Percentiles rank a stretch among this genome's conserved stretches.
Evolutionary conservation across 139 green algal genomes (phyloP).

Genomic region (Mesotaenium endlicherianum): DNA sequence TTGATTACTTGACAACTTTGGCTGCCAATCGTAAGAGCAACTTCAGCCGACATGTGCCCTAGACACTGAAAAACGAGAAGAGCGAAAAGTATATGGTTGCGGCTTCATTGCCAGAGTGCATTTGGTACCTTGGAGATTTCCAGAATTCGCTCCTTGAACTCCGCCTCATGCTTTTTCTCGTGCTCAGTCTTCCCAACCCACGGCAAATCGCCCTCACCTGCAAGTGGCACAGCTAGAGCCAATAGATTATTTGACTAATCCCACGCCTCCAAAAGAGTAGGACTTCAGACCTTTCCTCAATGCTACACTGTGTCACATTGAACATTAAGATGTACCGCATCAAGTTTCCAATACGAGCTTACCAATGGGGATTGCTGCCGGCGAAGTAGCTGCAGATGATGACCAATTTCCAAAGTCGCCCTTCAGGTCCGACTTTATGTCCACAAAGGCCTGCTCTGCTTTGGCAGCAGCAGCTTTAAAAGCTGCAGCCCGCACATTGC

Average conservation of each 20-base stretch:
- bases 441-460: neutral
- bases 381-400: conserved; percentile 3
- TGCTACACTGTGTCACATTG: neutral
- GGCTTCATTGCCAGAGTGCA: neutral
- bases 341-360: neutral
- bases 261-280: neutral
- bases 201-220: neutral
- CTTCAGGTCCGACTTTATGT: neutral
- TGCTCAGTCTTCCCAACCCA: conserved; percentile 22
- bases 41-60: too few relatives aligned
- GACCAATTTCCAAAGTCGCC: neutral
- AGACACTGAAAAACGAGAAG: neutral
- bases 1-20: too few relatives aligned
- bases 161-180: conserved; percentile 23
- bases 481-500: neutral
- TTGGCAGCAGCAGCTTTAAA: neutral
- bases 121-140: conserved; percentile 22
- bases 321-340: neutral
- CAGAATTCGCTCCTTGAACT: conserved; percentile 25
- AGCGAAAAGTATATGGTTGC: too few relatives aligned
- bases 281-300: neutral
- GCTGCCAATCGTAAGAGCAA: too few relatives aligned
- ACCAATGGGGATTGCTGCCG: neutral
- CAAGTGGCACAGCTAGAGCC: neutral
- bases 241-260: neutral